Base-by-base conservation (phyloP, 257 asterid species). In the Cynanchum wilfordii region DNA sequence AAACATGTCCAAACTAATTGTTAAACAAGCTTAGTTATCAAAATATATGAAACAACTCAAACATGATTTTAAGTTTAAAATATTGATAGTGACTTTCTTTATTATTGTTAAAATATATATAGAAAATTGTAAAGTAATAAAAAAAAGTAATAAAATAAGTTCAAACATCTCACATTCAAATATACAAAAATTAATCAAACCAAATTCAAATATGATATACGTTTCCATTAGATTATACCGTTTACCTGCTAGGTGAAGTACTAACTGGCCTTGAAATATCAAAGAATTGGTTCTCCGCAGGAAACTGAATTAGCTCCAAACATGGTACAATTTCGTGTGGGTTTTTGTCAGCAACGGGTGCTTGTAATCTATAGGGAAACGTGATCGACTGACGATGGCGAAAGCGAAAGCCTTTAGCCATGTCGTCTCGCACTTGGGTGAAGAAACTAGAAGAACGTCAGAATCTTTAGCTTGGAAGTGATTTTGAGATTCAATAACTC, bases 401-500 rank as follows among this genome's bases (percentile, higher is more conserved):
- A 56, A 67, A 3, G 67, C 33, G 8, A 75, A 16, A 1, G 84
- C 79, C 47, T 80, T 80, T 2, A 80, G 17, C 84, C 76, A 76
- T 0, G 80, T 76, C 7, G 84, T 76, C 38, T 81, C 84, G 1
- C 70, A 76, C 76, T 80, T 80, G 36, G 84, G 81, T n/a, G 73
- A 29, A 7, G 81, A 72, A 45, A 69, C 67, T 0, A 76, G 76
- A 12, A 80, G 19, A 36, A 80, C n/a, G 64, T 80, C 84, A 33
- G 55, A 64, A 25, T 80, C 55, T 33, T 70, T 60, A 24, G 84
- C 71, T 10, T 73, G 22, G 30, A 73, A 76, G 24, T 69, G 30
- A 16, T 49, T 50, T 65, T 73, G 84, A 33, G 49, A 73, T 56
- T 36, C 59, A 73, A 80, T 25, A 44, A 59, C 62, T 10, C 78